Evolutionary conservation across 306 rosid species (phyloP).

Genomic region (Prunus campanulata): DNA sequence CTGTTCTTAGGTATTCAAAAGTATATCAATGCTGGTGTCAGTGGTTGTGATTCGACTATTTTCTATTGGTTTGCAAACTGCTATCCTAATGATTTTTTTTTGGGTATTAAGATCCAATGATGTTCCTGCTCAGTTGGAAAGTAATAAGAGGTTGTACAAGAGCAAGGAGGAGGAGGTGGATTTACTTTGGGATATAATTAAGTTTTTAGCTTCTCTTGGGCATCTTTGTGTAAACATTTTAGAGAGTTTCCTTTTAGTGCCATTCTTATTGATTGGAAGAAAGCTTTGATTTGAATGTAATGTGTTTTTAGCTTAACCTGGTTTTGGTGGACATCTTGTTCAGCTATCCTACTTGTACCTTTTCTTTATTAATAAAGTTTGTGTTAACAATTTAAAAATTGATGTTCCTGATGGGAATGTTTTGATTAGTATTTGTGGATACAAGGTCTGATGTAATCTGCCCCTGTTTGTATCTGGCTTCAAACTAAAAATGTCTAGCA

Average conservation of each 20-base stretch:
- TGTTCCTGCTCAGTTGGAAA: not conserved
- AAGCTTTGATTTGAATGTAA: not conserved
- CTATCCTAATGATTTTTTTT: not conserved
- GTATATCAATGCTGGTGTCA: not conserved
- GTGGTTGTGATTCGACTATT: not conserved
- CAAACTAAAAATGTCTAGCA: conserved; percentile 35
- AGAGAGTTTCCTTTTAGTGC: not conserved
- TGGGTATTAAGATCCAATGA: not conserved
- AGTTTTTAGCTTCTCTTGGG: not conserved
- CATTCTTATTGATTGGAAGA: not conserved
- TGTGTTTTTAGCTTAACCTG: not conserved
- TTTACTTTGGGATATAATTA: not conserved
- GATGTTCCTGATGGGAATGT: not conserved
- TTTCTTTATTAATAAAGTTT: not conserved
- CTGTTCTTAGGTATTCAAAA: not conserved
- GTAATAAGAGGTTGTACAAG: not conserved
- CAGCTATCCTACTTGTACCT: not conserved
- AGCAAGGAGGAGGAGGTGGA: not conserved
- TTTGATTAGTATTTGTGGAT: not conserved
- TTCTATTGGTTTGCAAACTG: not conserved
- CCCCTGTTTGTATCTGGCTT: not conserved
- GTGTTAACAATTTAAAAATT: not conserved
- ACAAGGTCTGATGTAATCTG: not conserved
- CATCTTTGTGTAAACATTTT: not conserved
- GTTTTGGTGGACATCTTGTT: conserved; percentile 1